phyloP scores from a whole-genome alignment of 2,329 filamentous ascomycete species.

The Hymenoscyphus fructigenus region DNA sequence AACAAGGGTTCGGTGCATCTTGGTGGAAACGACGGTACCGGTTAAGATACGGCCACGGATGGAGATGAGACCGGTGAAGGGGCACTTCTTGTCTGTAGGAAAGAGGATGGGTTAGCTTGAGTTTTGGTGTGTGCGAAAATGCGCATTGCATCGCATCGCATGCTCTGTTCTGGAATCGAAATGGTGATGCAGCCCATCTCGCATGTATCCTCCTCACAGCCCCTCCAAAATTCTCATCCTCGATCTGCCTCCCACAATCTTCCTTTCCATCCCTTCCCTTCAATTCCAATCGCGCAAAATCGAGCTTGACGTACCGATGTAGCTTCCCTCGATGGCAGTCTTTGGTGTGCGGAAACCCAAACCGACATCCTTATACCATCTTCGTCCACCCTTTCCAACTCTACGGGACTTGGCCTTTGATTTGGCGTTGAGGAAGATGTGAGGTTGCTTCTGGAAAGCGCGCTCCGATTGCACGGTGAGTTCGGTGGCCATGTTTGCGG shows the following conservation, averaged over 20 bases:
- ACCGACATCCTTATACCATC: constrained; percentile 99
- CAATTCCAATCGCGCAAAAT: not conserved
- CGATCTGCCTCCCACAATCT: not conserved
- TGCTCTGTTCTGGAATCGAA: not conserved
- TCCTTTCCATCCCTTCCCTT: constrained; percentile 1
- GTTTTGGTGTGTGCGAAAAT: not conserved
- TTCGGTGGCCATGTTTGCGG: constrained; percentile 81
- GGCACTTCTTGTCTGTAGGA: constrained; percentile 97
- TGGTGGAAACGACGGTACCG: constrained; percentile 98
- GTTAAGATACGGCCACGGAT: constrained; percentile 99
- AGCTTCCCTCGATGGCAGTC: constrained; percentile 96
- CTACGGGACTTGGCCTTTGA: constrained; percentile 79
- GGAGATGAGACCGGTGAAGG: constrained; percentile 97
- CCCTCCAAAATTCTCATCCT: not conserved
- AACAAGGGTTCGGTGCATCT: constrained; percentile 99
- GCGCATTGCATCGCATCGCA: not conserved
- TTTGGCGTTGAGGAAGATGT: constrained; percentile 99
- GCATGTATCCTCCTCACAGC: not conserved
- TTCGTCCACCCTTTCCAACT: constrained; percentile 84
- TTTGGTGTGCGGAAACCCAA: constrained; percentile 99
- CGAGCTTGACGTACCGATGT: constrained; percentile 80
- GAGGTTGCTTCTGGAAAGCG: constrained; percentile 99
- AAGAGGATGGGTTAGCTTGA: constrained; percentile 1
- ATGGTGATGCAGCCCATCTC: not conserved
- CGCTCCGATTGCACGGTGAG: constrained; percentile 99